A percentile compares a stretch with the other conserved stretches of the same genome.
These are phyloP conservation scores for Theileria annulata DNA, from an alignment of 169 alveolate genomes.

Conservation along the genomic window DNA sequence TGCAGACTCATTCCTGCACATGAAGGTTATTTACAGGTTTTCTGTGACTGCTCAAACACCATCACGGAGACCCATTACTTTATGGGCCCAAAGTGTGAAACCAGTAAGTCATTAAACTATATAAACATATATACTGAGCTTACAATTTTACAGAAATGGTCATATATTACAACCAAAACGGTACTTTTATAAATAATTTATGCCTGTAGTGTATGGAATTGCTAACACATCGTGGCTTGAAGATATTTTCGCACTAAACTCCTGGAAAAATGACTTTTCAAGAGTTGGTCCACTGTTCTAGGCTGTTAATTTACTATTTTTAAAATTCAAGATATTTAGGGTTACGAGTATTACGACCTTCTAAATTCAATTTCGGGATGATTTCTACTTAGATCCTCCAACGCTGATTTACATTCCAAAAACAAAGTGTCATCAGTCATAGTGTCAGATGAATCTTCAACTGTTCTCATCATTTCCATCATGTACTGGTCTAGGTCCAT, in stretches of 20 bases:
- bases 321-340: no score
- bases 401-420: background rate
- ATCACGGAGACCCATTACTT: slow-evolving; percentile 47
- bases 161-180: slow-evolving; percentile 1
- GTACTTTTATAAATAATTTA: background rate
- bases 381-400: background rate
- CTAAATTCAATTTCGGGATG: slow-evolving; percentile 10
- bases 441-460: background rate
- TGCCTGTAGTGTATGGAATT: slow-evolving; percentile 21
- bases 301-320: no score
- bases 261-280: slow-evolving; percentile 64
- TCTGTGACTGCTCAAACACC: slow-evolving; percentile 63
- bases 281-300: slow-evolving; percentile 50
- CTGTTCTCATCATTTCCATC: background rate
- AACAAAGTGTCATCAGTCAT: background rate
- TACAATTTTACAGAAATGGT: slow-evolving; percentile 1
- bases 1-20: slow-evolving; percentile 29
- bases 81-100: slow-evolving; percentile 65
- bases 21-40: slow-evolving; percentile 24
- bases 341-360: no score
- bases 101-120: slow-evolving; percentile 22
- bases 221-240: slow-evolving; percentile 64
- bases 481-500: slow-evolving; percentile 18
- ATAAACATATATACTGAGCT: background rate
- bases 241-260: slow-evolving; percentile 61